These are phyloP conservation scores for Oropetium thomaeum DNA, from an alignment of 176 grass and related monocot genomes.

Conservation along the genomic window DNA sequence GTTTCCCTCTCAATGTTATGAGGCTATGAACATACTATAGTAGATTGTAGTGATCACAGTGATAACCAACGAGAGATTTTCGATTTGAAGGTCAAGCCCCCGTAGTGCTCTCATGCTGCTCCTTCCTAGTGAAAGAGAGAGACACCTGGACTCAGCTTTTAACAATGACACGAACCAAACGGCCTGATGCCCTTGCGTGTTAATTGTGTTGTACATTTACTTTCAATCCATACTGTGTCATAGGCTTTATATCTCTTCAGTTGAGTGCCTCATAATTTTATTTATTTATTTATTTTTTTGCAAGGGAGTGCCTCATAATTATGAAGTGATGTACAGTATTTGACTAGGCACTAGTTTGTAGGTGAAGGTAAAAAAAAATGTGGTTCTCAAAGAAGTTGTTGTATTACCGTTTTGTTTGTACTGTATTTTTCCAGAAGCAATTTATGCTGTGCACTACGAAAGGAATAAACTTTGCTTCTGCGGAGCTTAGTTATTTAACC, in stretches of 20 bases:
- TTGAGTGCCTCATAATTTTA: no score
- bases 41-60: conserved; percentile 9
- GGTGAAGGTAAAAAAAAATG: conserved; percentile 30
- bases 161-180: conserved; percentile 51
- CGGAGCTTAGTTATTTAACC: no score
- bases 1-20: conserved; percentile 9
- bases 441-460: no score
- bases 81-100: conserved; percentile 47
- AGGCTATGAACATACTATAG: conserved; percentile 12
- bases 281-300: no score
- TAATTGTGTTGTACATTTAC: conserved; percentile 32
- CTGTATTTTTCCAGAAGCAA: no score
- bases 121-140: conserved; percentile 18
- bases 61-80: conserved; percentile 13
- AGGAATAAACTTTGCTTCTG: no score
- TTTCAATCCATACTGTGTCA: conserved; percentile 38
- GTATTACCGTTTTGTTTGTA: background rate
- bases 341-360: conserved; percentile 34
- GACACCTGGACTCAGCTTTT: conserved; percentile 24
- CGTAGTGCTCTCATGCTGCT: conserved; percentile 26
- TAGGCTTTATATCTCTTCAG: conserved; percentile 16
- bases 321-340: conserved; percentile 29
- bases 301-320: conserved; percentile 27
- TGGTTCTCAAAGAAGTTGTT: conserved; percentile 11
- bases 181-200: conserved; percentile 27